Evolutionary conservation across 2,329 filamentous ascomycete genomes (phyloP).

Genomic region (Hansfordia pulvinata): DNA sequence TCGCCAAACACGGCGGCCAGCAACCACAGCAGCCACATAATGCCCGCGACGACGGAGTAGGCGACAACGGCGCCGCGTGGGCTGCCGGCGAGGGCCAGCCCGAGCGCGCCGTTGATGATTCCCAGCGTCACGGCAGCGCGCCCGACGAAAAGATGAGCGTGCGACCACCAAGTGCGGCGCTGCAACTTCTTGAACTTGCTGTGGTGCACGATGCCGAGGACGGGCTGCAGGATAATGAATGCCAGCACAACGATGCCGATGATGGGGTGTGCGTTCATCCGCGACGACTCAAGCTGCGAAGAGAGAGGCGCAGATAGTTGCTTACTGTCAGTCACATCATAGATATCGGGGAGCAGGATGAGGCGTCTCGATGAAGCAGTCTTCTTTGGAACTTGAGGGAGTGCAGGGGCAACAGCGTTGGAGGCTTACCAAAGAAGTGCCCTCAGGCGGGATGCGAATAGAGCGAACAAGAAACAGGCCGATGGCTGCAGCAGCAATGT

Average conservation of each 20-base stretch:
- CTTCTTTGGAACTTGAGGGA: too few relatives aligned
- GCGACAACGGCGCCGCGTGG: constrained; percentile 14
- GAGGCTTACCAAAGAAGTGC: not conserved
- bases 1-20: not conserved
- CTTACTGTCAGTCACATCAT: too few relatives aligned
- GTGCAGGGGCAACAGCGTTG: too few relatives aligned
- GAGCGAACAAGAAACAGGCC: constrained; percentile 25
- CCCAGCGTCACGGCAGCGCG: constrained; percentile 23
- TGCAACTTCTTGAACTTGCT: constrained; percentile 19
- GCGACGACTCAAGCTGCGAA: constrained; percentile 15
- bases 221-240: constrained; percentile 24
- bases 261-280: constrained; percentile 27
- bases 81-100: constrained; percentile 22
- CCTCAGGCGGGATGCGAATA: constrained; percentile 16
- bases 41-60: constrained; percentile 23
- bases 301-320: not conserved
- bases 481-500: constrained; percentile 20
- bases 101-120: constrained; percentile 30
- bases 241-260: constrained; percentile 28
- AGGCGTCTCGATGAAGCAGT: too few relatives aligned
- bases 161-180: constrained; percentile 24
- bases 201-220: constrained; percentile 29
- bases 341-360: not conserved
- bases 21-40: constrained; percentile 10
- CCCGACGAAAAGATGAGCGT: constrained; percentile 28